phyloP scores from a whole-genome alignment of 2,329 filamentous ascomycete genomes.

The Pseudocercospora vitis region DNA sequence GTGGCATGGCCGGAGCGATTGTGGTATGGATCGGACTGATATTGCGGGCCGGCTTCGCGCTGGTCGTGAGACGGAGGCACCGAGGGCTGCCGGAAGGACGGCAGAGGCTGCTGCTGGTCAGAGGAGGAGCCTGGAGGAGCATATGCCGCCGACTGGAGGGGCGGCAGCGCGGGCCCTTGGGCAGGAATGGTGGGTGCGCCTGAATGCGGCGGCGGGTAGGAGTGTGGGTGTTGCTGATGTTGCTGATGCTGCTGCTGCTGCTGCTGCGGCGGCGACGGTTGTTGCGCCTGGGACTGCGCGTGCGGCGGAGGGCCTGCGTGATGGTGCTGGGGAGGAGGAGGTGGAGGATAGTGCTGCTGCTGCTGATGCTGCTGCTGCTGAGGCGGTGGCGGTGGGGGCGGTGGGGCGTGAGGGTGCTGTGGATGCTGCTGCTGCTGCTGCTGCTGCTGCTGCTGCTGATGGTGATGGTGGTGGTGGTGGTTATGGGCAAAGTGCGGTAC shows the following conservation, averaged over 20 bases:
- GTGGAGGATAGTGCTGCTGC: constrained; percentile 20
- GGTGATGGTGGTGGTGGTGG: constrained; percentile 17
- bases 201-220: constrained; percentile 23
- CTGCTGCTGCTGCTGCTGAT: constrained; percentile 6
- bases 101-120: constrained; percentile 30
- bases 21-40: constrained; percentile 35
- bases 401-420: constrained; percentile 9
- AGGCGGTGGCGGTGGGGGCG: constrained; percentile 14
- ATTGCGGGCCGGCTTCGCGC: constrained; percentile 26
- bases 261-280: constrained; percentile 13
- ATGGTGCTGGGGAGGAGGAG: constrained; percentile 14
- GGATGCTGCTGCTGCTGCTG: constrained; percentile 13
- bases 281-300: constrained; percentile 13
- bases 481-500: constrained; percentile 17
- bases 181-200: constrained; percentile 22
- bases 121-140: constrained; percentile 27
- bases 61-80: constrained; percentile 29
- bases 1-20: constrained; percentile 39
- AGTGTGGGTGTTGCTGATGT: constrained; percentile 22
- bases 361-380: constrained; percentile 21
- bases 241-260: constrained; percentile 20
- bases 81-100: constrained; percentile 31
- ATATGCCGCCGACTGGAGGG: constrained; percentile 31
- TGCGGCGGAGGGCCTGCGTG: constrained; percentile 16
- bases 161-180: constrained; percentile 28